A percentile compares a stretch with the other conserved stretches of the same genome.
Conservation (phyloP, 495 filamentous ascomycete genomes). For the Aspergillus bridgeri region DNA sequence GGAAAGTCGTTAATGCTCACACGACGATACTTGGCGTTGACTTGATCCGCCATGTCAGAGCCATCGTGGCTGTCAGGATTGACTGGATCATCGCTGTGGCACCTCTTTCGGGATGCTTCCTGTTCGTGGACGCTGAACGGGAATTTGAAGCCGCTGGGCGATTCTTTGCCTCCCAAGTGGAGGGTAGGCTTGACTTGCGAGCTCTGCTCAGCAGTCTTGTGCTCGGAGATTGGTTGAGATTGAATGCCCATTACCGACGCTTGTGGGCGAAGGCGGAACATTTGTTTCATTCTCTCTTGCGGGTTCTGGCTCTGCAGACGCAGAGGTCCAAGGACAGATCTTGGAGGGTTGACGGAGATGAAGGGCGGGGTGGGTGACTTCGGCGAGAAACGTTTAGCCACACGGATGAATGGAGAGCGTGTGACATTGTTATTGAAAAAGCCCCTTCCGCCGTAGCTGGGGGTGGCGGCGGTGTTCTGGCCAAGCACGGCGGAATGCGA, state of each 20-base stretch:
- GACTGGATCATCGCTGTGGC: conserved; percentile 6
- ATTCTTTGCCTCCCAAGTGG: neutral
- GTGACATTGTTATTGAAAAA: neutral
- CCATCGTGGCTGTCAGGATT: neutral
- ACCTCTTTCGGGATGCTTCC: conserved; percentile 13
- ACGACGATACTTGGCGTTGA: conserved; percentile 14
- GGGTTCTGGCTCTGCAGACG: neutral
- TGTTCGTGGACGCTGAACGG: neutral
- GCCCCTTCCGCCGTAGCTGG: neutral
- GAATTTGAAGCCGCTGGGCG: neutral
- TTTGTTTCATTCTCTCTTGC: neutral
- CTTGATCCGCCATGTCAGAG: neutral
- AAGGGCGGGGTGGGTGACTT: conserved; percentile 2
- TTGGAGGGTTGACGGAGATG: neutral
- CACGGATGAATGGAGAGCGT: conserved; percentile 3
- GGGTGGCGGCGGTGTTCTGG: neutral
- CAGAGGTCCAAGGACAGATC: neutral
- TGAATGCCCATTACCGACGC: neutral
- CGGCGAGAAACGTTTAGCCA: conserved; percentile 12
- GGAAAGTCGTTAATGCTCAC: conserved; percentile 5
- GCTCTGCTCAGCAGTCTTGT: neutral
- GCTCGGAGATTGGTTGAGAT: neutral
- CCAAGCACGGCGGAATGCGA: neutral
- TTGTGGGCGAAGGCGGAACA: neutral
- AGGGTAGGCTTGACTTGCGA: neutral